Base-by-base conservation (phyloP, 169 alveolate genomes). In the Blepharisma undulans region DNA sequence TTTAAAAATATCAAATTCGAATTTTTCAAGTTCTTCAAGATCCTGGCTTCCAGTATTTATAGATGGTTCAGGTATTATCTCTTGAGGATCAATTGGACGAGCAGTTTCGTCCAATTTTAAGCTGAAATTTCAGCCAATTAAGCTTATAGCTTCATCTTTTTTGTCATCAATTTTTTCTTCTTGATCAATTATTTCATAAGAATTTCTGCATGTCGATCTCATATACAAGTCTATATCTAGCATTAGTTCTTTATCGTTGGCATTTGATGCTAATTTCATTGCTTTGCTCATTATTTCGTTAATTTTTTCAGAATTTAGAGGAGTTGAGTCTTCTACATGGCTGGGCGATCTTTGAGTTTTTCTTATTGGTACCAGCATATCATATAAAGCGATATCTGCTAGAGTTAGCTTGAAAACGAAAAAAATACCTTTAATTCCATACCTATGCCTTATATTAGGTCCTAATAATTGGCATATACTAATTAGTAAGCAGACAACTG, bases 1-100 rank as follows among this genome's bases (percentile, higher is more conserved):
- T 18, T 22, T n/a, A 36, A 88, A 36, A 27, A 59, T 88, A 48
- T 88, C 76, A 48, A 88, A 88, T 32, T 88, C 87, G 76, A 88
- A 66, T 25, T 88, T 48, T 36, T 76, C 89, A 22, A 84, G 22
- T 4, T 84, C n/a, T n/a, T 32, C 30, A 48, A 48, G 12, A 48
- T 48, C 66, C 10, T 48, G 66, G 12, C 66, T 48, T 0, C 66
- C 66, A 48, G 66, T 48, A 48, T 48, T 12, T 0, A 48, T 48
- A 48, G 66, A 48, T 48, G 66, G 66, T 5, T 48, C 66, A 2
- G 66, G 66, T 0, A 48, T 48, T 10, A 48, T 48, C 7, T 48
- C 66, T 48, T 48, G 66, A 48, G 66, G 66, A 48, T 48, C 66
- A 10, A 48, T 48, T 48, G 66, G 66, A 18, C 66, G 66, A 48